These are phyloP conservation scores for Puccinia coronata DNA, from an alignment of 1,284 basidiomycete species.

Conservation along the genomic window DNA sequence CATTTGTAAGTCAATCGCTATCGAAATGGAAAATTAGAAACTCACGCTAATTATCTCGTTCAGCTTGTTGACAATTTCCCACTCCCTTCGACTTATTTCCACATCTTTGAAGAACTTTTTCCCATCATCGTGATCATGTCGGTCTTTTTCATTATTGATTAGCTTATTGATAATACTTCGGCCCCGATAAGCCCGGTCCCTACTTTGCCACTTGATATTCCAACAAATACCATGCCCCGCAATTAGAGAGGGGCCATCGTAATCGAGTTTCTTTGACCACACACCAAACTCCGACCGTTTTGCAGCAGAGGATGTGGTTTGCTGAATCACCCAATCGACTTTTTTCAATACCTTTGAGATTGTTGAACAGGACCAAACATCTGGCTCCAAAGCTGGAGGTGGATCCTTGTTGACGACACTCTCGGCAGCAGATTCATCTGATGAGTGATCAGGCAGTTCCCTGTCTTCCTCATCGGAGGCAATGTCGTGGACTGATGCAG, in stretches of 20 bases:
- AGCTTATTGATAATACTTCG: no score
- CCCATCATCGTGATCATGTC: background rate
- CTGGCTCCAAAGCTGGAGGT: no score
- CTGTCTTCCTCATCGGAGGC: no score
- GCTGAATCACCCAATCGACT: conserved; percentile 3
- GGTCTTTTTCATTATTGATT: no score
- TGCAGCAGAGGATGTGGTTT: conserved; percentile 6
- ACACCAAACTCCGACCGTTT: background rate
- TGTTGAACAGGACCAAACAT: no score
- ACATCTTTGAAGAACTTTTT: background rate
- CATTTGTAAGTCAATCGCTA: background rate
- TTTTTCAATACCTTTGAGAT: background rate
- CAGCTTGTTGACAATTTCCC: background rate
- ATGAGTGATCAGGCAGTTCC: background rate
- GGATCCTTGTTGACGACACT: background rate
- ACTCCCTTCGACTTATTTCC: background rate
- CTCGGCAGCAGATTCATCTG: no score
- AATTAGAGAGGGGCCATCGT: background rate
- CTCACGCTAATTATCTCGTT: background rate
- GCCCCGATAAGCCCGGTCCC: no score
- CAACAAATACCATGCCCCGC: conserved; percentile 18
- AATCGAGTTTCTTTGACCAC: background rate
- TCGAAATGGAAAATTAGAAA: background rate
- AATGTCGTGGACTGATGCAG: no score
- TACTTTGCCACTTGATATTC: background rate